These are phyloP conservation scores for Cyclaneusma minus DNA, from an alignment of 2,329 filamentous ascomycete species.

Conservation along the genomic window DNA sequence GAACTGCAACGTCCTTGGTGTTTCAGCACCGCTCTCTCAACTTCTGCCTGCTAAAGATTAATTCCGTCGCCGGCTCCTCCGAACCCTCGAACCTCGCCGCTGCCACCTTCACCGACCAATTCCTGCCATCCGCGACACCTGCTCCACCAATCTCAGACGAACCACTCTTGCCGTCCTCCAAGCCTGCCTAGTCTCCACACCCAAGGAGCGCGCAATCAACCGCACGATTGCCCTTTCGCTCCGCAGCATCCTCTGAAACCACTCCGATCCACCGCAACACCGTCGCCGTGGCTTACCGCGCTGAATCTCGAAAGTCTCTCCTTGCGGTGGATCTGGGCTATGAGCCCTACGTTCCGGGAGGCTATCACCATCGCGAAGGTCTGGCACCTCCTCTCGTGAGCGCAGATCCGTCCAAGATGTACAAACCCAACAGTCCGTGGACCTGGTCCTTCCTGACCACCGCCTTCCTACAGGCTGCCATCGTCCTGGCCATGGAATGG, in stretches of 20 bases:
- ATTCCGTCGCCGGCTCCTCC: too few relatives aligned
- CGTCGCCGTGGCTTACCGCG: constrained; percentile 30
- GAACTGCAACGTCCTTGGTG: too few relatives aligned
- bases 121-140: background rate
- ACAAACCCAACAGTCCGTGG: constrained; percentile 73
- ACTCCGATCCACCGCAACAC: constrained; percentile 13
- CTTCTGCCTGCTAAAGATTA: too few relatives aligned
- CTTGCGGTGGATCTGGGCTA: constrained; percentile 23
- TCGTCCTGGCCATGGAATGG: constrained; percentile 77
- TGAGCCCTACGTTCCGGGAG: constrained; percentile 19
- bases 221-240: background rate
- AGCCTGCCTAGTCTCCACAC: constrained; percentile 4
- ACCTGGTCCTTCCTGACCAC: constrained; percentile 71
- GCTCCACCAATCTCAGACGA: constrained; percentile 2
- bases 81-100: constrained; percentile 1
- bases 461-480: constrained; percentile 58
- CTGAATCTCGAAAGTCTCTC: constrained; percentile 29
- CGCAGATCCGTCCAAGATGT: constrained; percentile 36
- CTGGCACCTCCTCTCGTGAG: constrained; percentile 9
- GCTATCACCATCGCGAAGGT: constrained; percentile 17
- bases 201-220: constrained; percentile 8
- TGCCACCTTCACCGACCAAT: constrained; percentile 1
- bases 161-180: constrained; percentile 1
- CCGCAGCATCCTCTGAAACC: constrained; percentile 1
- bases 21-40: too few relatives aligned